Base-by-base conservation (phyloP, 345 rosid species). In the Corchorus capsularis region DNA sequence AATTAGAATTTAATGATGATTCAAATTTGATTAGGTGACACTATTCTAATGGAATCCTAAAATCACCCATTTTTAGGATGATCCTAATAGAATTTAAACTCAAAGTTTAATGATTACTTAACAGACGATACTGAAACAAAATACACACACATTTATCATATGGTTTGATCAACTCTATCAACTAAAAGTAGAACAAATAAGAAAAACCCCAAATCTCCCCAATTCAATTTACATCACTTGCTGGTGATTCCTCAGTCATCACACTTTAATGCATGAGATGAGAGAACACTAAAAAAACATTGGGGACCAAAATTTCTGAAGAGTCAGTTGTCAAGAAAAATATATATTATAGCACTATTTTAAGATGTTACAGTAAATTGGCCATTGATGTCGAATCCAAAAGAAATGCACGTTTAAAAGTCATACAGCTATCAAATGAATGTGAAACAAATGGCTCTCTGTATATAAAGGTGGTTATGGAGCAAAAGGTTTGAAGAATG, bases 371-470 rank as follows among this genome's bases (percentile, higher is more conserved):
- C 27, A 27, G 9, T 59, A 46, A 67, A 6, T 47, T 15, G 47
- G 54, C 71, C 71, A 2, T 63, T 19, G 68, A 63, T 39, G 68
- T 63, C 6, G 47, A 7, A 45, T 66, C 20, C 13, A 47, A 4
- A 17, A 17, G 47, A 37, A 39, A 12, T 63, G 49, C 72, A 68
- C 72, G 72, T 68, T 68, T 68, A 47, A 68, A 68, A 47, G 56
- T 47, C 43, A 3, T 20, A 45, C 11, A 68, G 16, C 17, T 2
- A 39, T 69, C 34, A 41, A 16, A 12, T 64, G 14, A 49, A 27
- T 50, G 50, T 8, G 72, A 0, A 50, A 43, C 8, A 17, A 49
- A 34, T 15, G 22, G 41, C 41, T 43, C 27, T 8, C 10, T 20
- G 4, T 69, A 39, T 71, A 73, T 22, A 73, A 59, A 61, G 22